Conservation (phyloP, 768 basidiomycete genomes). For the Imleria badia region DNA sequence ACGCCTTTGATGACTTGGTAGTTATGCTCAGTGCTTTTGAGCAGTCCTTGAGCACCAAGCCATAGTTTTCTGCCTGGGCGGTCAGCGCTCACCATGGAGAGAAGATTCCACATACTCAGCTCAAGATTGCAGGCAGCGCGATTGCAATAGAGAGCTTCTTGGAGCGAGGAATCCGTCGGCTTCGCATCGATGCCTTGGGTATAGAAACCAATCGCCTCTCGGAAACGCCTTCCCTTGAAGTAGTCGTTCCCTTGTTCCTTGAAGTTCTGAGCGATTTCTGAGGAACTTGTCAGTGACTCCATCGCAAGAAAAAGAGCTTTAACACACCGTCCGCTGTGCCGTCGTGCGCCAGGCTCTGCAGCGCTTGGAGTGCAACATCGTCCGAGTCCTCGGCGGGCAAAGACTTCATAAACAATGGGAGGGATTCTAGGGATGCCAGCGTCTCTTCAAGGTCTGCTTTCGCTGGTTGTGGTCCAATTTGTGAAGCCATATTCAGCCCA, state of each 20-base stretch:
- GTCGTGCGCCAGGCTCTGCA: slow-evolving; percentile 84
- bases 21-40: slow-evolving; percentile 68
- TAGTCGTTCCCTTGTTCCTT: slow-evolving; percentile 97
- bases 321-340: slow-evolving; percentile 91
- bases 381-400: slow-evolving; percentile 67
- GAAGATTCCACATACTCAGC: slow-evolving; percentile 52
- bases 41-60: slow-evolving; percentile 83
- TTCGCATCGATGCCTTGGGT: slow-evolving; percentile 85
- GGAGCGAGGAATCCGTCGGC: slow-evolving; percentile 57
- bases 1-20: slow-evolving; percentile 71
- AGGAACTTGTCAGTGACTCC: background rate
- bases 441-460: slow-evolving; percentile 33
- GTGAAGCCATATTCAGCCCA: slow-evolving; percentile 16
- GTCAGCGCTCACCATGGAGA: background rate
- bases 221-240: slow-evolving; percentile 80
- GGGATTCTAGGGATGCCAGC: slow-evolving; percentile 51
- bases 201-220: slow-evolving; percentile 90
- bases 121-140: slow-evolving; percentile 93
- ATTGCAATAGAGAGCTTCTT: slow-evolving; percentile 78
- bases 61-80: slow-evolving; percentile 71
- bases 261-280: slow-evolving; percentile 90
- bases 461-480: slow-evolving; percentile 26
- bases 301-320: background rate
- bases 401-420: slow-evolving; percentile 92
- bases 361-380: slow-evolving; percentile 69